phyloP scores from a whole-genome alignment of 2,329 filamentous ascomycete genomes.

The Colletotrichum falcatum region DNA sequence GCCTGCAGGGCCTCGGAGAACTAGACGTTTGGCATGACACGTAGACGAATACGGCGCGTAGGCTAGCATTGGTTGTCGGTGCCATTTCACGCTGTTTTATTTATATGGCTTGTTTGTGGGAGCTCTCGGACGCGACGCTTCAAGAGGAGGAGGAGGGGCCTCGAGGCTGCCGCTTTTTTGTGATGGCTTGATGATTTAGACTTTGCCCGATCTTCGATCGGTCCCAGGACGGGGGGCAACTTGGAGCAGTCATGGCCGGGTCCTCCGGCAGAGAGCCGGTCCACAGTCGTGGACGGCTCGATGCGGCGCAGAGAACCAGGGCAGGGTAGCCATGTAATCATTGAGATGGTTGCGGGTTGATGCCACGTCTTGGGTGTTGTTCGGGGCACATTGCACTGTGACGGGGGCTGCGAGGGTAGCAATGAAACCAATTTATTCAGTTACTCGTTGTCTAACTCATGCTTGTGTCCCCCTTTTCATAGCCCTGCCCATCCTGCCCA shows the following conservation, averaged over 20 bases:
- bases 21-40: conserved; percentile 35
- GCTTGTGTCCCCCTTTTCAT: conserved; percentile 30
- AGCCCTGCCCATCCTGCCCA: conserved; percentile 22
- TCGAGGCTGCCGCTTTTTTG: not conserved
- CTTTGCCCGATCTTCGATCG: not conserved
- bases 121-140: not conserved
- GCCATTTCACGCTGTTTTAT: not conserved
- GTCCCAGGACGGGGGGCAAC: not conserved
- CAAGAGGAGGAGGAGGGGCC: not conserved
- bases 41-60: conserved; percentile 35
- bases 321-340: not conserved
- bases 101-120: not conserved
- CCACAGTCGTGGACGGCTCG: too few species aligned
- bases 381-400: not conserved
- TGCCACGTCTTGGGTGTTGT: not conserved
- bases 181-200: not conserved
- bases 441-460: conserved; percentile 27
- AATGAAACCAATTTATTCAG: conserved; percentile 1
- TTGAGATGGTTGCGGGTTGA: not conserved
- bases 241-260: not conserved
- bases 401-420: not conserved
- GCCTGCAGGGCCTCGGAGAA: conserved; percentile 9
- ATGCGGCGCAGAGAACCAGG: not conserved
- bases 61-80: conserved; percentile 6
- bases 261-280: too few species aligned